Evolutionary conservation across 2,329 filamentous ascomycete species (phyloP), one percentile per base, ranked within the genome.

Genomic region (Scedosporium aurantiacum): DNA sequence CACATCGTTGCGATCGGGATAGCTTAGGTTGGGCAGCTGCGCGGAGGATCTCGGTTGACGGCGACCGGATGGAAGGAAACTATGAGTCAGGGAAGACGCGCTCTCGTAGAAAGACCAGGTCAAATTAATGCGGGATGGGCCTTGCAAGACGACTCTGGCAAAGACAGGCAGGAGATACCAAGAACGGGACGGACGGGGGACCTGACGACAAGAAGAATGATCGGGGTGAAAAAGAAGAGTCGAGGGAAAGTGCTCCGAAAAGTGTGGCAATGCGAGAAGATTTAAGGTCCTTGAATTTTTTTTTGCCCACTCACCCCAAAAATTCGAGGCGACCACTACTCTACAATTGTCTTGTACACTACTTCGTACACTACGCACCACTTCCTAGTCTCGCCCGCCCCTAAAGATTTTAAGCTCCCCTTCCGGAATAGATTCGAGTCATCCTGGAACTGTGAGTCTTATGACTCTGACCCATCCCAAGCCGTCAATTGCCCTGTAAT

Each of bases 1-100:
- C 91, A 96, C 91, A 96, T 96, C 70, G 74, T 88, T 80, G 72
- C 74, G 69, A 70, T 65, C 68, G 64, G 41, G 47, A 61, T 61
- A 56, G 40, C n/a, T 12, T n/a, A 57, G 55, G 37, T 12, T 23
- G 55, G 14, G 55, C 14, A 57, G 16, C 27, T 32, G 25, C n/a
- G 23, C 55, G 55, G 55, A 37, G 55, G 32, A 41, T 41, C 55
- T 37, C 28, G 55, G 55, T 37, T 41, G 37, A 41, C 14, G 28
- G 37, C 55, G 55, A 40, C 55, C 23, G 55, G 55, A 2, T 37
- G 25, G n/a, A 40, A 57, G 37, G 27, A 57, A 57, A 57, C 14
- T 52, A 25, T 52, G 47, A 21, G 47, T 52, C 4, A 14, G 8
- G 18, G 18, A 14, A 5, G 21, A 54, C 18, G 50, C 12, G 50